Percentiles rank a stretch among this genome's conserved stretches.
phyloP scores from a whole-genome alignment of 106 monocot genomes.

The Vanilla planifolia region DNA sequence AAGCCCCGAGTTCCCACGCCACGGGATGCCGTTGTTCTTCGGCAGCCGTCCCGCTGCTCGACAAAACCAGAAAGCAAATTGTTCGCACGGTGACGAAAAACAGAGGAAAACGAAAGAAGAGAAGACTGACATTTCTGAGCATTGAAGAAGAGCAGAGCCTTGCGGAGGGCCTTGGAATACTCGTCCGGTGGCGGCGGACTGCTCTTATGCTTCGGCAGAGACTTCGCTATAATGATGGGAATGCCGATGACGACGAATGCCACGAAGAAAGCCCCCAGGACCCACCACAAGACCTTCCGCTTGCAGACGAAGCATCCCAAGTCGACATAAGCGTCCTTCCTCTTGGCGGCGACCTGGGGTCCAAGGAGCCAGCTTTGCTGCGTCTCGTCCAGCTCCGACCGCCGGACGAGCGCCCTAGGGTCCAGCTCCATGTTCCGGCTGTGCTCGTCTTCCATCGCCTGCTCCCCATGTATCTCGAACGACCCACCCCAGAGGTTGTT shows the following conservation, averaged over 20 bases:
- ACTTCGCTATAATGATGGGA: slow-evolving; percentile 67
- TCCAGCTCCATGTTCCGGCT: slow-evolving; percentile 63
- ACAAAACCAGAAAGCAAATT: neutral
- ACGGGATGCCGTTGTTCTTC: slow-evolving; percentile 69
- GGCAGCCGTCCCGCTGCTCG: slow-evolving; percentile 65
- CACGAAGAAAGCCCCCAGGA: slow-evolving; percentile 21
- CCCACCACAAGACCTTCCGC: slow-evolving; percentile 58
- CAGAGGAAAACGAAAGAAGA: neutral
- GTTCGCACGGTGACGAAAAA: neutral
- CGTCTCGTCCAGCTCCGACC: slow-evolving; percentile 61
- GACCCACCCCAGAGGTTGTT: slow-evolving; percentile 88
- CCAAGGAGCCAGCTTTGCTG: slow-evolving; percentile 91
- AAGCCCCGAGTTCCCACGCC: slow-evolving; percentile 75
- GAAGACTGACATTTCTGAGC: slow-evolving; percentile 75
- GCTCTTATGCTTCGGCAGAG: slow-evolving; percentile 52
- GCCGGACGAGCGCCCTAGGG: slow-evolving; percentile 38
- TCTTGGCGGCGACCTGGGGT: slow-evolving; percentile 31
- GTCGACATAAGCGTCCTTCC: slow-evolving; percentile 80
- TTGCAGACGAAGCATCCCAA: slow-evolving; percentile 79
- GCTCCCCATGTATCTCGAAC: slow-evolving; percentile 56
- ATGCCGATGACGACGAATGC: slow-evolving; percentile 67
- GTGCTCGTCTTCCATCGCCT: slow-evolving; percentile 36
- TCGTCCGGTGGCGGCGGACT: slow-evolving; percentile 54
- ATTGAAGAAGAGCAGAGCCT: slow-evolving; percentile 97
- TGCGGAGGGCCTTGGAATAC: slow-evolving; percentile 70